Conservation (phyloP, 1,284 basidiomycete genomes). For the Gomphus sp. region DNA sequence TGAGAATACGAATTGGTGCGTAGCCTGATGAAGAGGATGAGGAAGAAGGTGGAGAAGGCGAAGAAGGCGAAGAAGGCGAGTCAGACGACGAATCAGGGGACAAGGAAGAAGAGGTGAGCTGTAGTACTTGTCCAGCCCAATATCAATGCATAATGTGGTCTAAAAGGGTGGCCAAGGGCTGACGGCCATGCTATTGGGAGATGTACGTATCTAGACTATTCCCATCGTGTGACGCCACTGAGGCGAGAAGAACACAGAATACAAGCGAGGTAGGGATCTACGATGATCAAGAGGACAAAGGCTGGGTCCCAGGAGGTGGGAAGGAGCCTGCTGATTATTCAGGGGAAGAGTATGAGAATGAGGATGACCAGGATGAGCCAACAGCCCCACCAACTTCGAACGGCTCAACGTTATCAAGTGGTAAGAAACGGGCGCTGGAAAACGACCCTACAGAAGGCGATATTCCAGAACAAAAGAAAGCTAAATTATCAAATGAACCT, state of each 20-base stretch:
- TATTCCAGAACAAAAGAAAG: background rate
- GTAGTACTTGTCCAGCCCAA: background rate
- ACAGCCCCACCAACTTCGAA: background rate
- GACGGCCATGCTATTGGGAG: constrained; percentile 2
- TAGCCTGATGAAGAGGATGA: constrained; percentile 2
- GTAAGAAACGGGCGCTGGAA: background rate
- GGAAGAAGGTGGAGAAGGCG: constrained; percentile 3
- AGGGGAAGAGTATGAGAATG: constrained; percentile 27
- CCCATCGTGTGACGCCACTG: background rate
- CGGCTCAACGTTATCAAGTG: background rate
- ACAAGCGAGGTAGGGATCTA: background rate
- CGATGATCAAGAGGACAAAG: background rate
- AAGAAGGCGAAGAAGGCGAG: constrained; percentile 3
- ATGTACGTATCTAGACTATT: constrained; percentile 2
- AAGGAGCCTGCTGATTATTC: constrained; percentile 12
- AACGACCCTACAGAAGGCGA: background rate
- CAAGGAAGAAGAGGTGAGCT: background rate
- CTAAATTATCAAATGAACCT: background rate
- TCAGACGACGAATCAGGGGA: background rate
- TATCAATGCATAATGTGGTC: background rate
- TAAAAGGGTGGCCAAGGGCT: background rate
- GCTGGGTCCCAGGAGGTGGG: constrained; percentile 3
- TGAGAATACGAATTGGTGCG: background rate
- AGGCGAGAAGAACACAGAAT: background rate
- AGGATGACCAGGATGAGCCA: constrained; percentile 7